Percentiles rank a stretch among this genome's conserved stretches.
Conservation (phyloP, 202 grass and related monocot genomes). For the Eragrostis tef region DNA sequence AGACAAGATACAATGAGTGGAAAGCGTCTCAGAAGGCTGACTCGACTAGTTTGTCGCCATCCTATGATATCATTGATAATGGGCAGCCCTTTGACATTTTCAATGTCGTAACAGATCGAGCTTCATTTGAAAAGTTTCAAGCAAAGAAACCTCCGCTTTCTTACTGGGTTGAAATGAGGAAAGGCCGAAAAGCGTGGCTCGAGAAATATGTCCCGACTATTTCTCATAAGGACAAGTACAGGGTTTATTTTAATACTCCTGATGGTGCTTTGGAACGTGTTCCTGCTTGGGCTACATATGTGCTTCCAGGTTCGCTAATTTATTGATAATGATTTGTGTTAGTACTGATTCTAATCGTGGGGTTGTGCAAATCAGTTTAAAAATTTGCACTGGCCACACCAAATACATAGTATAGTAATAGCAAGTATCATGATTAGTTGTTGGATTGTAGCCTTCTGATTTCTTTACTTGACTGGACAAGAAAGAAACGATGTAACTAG, state of each 20-base stretch:
- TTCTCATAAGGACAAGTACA: slow-evolving; percentile 83
- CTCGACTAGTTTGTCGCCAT: slow-evolving; percentile 37
- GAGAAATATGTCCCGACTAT: slow-evolving; percentile 83
- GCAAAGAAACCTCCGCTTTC: slow-evolving; percentile 75
- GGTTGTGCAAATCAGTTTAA: not conserved
- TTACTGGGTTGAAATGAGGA: slow-evolving; percentile 96
- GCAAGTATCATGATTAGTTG: slow-evolving; percentile 20
- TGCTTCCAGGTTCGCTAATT: slow-evolving; percentile 68
- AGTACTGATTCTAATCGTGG: slow-evolving; percentile 24
- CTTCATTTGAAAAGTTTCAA: slow-evolving; percentile 79
- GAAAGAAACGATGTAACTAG: not conserved
- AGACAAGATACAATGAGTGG: slow-evolving; percentile 86
- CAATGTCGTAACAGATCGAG: slow-evolving; percentile 64
- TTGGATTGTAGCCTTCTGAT: slow-evolving; percentile 14
- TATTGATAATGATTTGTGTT: slow-evolving; percentile 29
- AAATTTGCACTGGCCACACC: slow-evolving; percentile 21
- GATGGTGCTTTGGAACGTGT: slow-evolving; percentile 88
- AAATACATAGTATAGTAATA: slow-evolving; percentile 26
- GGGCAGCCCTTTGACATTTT: slow-evolving; percentile 68
- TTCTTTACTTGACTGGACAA: slow-evolving; percentile 1
- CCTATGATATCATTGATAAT: slow-evolving; percentile 82
- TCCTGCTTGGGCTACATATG: slow-evolving; percentile 95
- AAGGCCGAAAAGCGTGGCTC: slow-evolving; percentile 80
- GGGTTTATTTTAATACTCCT: slow-evolving; percentile 97
- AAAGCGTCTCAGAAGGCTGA: slow-evolving; percentile 60